phyloP scores from a whole-genome alignment of 768 basidiomycete genomes.

The Mycena haematopus region DNA sequence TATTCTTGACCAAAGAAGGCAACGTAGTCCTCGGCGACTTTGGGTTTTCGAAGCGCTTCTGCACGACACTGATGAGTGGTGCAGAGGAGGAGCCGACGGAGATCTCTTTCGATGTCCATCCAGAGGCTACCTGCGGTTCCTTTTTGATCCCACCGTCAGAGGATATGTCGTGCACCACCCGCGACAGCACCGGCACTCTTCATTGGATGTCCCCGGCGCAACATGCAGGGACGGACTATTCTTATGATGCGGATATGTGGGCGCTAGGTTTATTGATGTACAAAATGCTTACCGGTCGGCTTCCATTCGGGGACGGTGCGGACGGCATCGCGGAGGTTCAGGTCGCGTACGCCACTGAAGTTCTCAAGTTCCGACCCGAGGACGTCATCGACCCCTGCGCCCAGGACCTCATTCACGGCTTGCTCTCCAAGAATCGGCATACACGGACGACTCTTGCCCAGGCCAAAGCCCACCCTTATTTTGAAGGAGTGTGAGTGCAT shows the following conservation, averaged over 20 bases:
- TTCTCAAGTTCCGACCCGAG: no score
- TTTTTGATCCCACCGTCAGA: not conserved
- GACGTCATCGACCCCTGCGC: not conserved
- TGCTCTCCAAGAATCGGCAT: not conserved
- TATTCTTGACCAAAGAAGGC: no score
- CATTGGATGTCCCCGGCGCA: conserved; percentile 18
- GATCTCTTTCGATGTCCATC: not conserved
- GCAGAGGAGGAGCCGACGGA: no score
- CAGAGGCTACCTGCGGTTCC: not conserved
- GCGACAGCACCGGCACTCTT: not conserved
- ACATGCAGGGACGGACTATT: conserved; percentile 2
- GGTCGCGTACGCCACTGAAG: not conserved
- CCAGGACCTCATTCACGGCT: not conserved
- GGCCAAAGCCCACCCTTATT: conserved; percentile 6
- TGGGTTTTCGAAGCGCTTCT: no score
- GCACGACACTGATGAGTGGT: no score
- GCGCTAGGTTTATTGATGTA: conserved; percentile 7
- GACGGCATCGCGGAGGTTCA: not conserved
- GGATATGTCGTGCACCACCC: not conserved
- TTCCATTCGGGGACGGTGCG: not conserved
- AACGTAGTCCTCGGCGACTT: no score
- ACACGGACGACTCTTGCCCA: not conserved
- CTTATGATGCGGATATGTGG: conserved; percentile 7
- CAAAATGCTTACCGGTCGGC: not conserved
- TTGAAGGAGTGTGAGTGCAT: not conserved